Percentiles rank a stretch among this genome's conserved stretches.
Conservation (phyloP, 1,284 basidiomycete genomes). For the Mycosarcoma mackinlayi region DNA sequence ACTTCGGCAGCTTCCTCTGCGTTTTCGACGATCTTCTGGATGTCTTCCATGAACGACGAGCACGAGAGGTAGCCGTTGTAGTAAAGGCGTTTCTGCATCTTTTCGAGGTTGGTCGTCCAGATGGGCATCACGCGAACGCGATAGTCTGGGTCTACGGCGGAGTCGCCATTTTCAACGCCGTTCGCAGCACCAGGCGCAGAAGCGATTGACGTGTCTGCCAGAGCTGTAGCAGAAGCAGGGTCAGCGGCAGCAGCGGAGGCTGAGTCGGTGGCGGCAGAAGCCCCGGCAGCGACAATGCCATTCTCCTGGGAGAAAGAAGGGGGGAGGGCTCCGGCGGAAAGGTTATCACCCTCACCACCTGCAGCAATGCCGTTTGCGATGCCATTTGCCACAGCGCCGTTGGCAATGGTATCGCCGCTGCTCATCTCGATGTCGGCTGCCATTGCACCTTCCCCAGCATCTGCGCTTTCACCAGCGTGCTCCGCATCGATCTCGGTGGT, state of each 20-base stretch:
- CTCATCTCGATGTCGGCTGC: slow-evolving; percentile 28
- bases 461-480: neutral
- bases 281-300: slow-evolving; percentile 3
- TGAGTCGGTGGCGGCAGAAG: neutral
- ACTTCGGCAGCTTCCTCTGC: slow-evolving; percentile 74
- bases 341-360: neutral
- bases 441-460: slow-evolving; percentile 3
- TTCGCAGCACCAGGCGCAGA: slow-evolving; percentile 7
- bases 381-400: neutral
- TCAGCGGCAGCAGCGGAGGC: neutral
- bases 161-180: slow-evolving; percentile 3
- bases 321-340: neutral
- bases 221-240: slow-evolving; percentile 1
- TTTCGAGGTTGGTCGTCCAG: slow-evolving; percentile 75
- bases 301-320: slow-evolving; percentile 30
- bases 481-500: slow-evolving; percentile 14
- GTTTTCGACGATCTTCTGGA: slow-evolving; percentile 89
- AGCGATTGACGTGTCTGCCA: slow-evolving; percentile 14
- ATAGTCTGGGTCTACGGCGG: slow-evolving; percentile 28
- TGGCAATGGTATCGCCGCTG: slow-evolving; percentile 16
- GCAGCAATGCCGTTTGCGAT: slow-evolving; percentile 1
- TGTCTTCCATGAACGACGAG: slow-evolving; percentile 85
- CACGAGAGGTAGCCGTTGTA: slow-evolving; percentile 88
- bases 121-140: slow-evolving; percentile 58
- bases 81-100: slow-evolving; percentile 87